Evolutionary conservation across 139 green algal species (phyloP), one percentile per base, ranked within the genome.

Genomic region (Spirogloea muscicola): DNA sequence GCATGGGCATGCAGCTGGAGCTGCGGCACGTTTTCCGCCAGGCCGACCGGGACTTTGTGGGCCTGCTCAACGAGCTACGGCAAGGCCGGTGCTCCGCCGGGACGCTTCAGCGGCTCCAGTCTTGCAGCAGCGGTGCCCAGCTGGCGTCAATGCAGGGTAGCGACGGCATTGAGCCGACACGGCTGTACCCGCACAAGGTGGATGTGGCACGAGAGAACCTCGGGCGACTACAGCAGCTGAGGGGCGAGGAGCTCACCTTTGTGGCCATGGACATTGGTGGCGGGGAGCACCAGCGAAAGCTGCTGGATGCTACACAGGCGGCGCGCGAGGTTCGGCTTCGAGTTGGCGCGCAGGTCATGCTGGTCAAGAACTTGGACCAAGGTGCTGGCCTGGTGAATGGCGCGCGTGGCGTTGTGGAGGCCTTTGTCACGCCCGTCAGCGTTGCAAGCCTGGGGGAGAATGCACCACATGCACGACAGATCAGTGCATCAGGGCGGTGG

Each of bases 21-120:
- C 77, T 91, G n/a, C 83, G 33, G 6, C 62, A 69, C 34, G 85
- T 92, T 2, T 89, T 86, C 66, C 48, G 86, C 33, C 87, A 91
- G 76, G 52, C 59, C 5, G 86, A 90, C 74, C 25, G 40, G 9
- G 74, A 76, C 61, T 89, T 91, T 77, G 77, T 90, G 21, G 68
- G 81, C 25, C 70, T 91, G 41, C 72, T 91, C 59, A 85, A 73
- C 18, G 68, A 79, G 49, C 42, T 91, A 13, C 74, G 87, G 38
- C 27, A 41, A 21, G 87, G 87, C 6, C 31, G 42, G 7, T 29
- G 10, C 58, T 66, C 55, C 31, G 21, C 36, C 33, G 44, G 13
- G 21, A 71, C 57, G 16, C 37, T 57, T 3, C 31, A 72, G 55
- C 31, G 25, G 37, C 66, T 74, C 25, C 13, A 6, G 7, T 25